Base-by-base conservation (phyloP, 768 basidiomycete genomes). In the Cubamyces lactineus region DNA sequence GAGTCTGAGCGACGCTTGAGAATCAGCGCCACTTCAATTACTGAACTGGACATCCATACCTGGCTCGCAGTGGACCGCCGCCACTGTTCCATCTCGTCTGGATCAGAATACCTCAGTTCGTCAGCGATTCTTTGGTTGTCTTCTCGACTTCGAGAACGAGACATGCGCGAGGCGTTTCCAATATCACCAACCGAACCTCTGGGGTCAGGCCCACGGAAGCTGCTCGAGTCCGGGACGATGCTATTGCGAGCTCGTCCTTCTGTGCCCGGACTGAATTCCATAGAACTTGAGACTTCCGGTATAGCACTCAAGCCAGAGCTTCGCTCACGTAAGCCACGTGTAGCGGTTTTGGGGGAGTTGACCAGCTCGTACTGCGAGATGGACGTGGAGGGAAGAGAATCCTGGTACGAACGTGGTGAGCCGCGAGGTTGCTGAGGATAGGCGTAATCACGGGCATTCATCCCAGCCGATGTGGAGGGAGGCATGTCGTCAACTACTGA, bases 351-450 rank as follows among this genome's bases (percentile, higher is more conserved):
- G 1, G 68, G 69, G 4, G 66, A 53, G 54, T 56, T 68, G 9
- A 69, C 58, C 23, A 72, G 59, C 30, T 72, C 71, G 42, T 67
- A 72, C 21, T 66, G 64, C 1, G 71, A 71, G 16, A 71, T 63
- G 2, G 67, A 65, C 5, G 68, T 72, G 3, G 69, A 69, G 4
- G 66, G 66, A 1, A 71, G 55, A 24, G 71, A 72, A 2, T 69
- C 70, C 5, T 66, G 61, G 6, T 68, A 41, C 7, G 70, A 71
- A 23, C 64, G 57, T 5, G 70, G 66, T 4, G 67, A 68, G 2
- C 55, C 57, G 19, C 55, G 62, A 17, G 39, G 39, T 23, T 38
- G 52, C 41, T 30, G 52, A 24, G 21, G 21, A 28, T 57, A 64
- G 13, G 61, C 63, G 48, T 70, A 70, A 39, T 70, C 67, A 16